phyloP scores from a whole-genome alignment of 2,329 filamentous ascomycete species.

The Penicillium sp. region DNA sequence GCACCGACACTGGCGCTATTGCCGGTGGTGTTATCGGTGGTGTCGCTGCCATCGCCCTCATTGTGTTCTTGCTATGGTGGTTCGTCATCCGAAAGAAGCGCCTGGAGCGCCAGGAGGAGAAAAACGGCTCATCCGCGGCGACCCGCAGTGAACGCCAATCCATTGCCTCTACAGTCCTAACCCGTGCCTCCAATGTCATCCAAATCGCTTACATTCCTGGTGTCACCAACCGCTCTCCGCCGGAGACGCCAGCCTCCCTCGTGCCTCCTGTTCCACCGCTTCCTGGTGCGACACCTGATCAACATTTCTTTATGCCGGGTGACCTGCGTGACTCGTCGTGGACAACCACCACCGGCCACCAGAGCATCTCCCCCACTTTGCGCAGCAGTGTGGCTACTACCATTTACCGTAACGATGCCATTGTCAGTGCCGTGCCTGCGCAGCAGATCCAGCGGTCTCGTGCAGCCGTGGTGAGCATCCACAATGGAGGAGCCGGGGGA shows the following conservation, averaged over 20 bases:
- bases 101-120: conserved; percentile 58
- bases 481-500: conserved; percentile 52
- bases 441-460: conserved; percentile 85
- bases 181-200: conserved; percentile 96
- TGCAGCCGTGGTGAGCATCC: conserved; percentile 90
- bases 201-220: conserved; percentile 99
- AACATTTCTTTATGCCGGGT: conserved; percentile 90
- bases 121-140: conserved; percentile 51
- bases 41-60: conserved; percentile 67
- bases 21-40: conserved; percentile 89
- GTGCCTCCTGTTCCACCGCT: conserved; percentile 94
- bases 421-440: conserved; percentile 73
- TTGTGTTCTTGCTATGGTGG: conserved; percentile 80
- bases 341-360: conserved; percentile 62
- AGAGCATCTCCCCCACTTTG: conserved; percentile 50
- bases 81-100: conserved; percentile 79
- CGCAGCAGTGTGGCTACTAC: conserved; percentile 78
- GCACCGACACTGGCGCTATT: conserved; percentile 76
- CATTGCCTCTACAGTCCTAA: conserved; percentile 91
- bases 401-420: conserved; percentile 86
- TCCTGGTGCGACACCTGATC: conserved; percentile 66
- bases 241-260: conserved; percentile 74
- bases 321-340: conserved; percentile 90
- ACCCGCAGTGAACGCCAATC: conserved; percentile 70
- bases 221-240: conserved; percentile 85